phyloP scores from a whole-genome alignment of 176 grass and related monocot species.

The Lolium multiflorum region DNA sequence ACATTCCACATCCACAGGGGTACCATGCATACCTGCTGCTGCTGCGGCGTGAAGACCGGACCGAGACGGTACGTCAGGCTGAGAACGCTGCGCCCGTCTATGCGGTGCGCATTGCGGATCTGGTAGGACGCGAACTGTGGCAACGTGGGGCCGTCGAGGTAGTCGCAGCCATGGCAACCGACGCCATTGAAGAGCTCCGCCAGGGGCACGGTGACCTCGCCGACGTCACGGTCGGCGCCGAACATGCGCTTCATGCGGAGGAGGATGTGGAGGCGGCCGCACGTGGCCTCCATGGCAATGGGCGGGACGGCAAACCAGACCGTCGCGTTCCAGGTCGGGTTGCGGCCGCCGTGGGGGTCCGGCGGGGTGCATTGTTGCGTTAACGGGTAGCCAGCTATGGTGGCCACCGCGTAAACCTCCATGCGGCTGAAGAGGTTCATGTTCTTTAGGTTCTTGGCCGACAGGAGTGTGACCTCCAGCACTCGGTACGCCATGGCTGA shows the following conservation, averaged over 20 bases:
- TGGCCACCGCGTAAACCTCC: constrained; percentile 68
- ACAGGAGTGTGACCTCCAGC: constrained; percentile 69
- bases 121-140: constrained; percentile 59
- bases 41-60: constrained; percentile 11
- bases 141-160: not conserved
- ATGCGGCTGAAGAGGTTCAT: constrained; percentile 57
- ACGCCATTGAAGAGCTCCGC: constrained; percentile 42
- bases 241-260: constrained; percentile 62
- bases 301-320: constrained; percentile 55
- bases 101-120: constrained; percentile 52
- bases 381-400: constrained; percentile 49
- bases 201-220: constrained; percentile 64
- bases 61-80: constrained; percentile 65
- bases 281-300: not conserved
- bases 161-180: not conserved
- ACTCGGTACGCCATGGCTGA: constrained; percentile 57
- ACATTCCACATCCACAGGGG: not conserved
- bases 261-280: constrained; percentile 53
- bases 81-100: constrained; percentile 51
- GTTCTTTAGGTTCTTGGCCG: constrained; percentile 65
- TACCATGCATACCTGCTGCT: not conserved
- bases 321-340: constrained; percentile 70
- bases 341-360: constrained; percentile 57
- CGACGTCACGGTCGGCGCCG: constrained; percentile 70
- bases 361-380: constrained; percentile 57